phyloP scores from a whole-genome alignment of 345 rosid species.

The Corchorus capsularis region DNA sequence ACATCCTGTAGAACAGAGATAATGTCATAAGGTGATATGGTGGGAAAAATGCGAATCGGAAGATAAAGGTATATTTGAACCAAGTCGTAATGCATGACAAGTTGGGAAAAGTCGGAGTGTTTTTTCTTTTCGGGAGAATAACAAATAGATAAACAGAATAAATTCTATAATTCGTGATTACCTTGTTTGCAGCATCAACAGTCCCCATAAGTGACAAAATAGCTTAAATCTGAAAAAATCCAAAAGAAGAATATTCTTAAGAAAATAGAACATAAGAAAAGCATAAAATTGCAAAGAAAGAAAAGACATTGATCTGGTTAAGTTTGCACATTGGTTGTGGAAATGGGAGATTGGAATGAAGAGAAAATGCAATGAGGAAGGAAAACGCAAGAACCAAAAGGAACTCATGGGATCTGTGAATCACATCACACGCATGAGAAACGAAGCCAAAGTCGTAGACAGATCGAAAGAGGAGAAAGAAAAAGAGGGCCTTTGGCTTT shows the following conservation, averaged over 20 bases:
- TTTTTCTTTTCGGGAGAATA: not conserved
- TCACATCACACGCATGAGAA: no score
- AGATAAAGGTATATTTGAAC: not conserved
- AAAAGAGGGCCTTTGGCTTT: no score
- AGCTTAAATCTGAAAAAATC: conserved; percentile 19
- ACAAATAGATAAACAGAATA: not conserved
- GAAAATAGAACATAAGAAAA: not conserved
- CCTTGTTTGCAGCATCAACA: conserved; percentile 52
- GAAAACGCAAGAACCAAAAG: not conserved
- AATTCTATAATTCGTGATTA: conserved; percentile 5
- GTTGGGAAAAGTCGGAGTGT: no score
- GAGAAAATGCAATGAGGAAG: not conserved
- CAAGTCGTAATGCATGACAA: not conserved
- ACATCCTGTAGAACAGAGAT: conserved; percentile 44
- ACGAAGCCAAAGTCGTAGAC: not conserved
- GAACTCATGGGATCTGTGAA: no score
- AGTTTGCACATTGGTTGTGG: not conserved
- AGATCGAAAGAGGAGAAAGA: not conserved
- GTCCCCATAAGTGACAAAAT: conserved; percentile 51
- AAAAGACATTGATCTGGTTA: not conserved
- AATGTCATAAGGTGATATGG: not conserved
- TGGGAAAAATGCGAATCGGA: not conserved
- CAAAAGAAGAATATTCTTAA: not conserved
- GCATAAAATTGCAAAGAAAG: not conserved
- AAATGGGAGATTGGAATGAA: not conserved